Base-by-base conservation (phyloP, 176 grass and related monocot genomes). In the Raddia guianensis region DNA sequence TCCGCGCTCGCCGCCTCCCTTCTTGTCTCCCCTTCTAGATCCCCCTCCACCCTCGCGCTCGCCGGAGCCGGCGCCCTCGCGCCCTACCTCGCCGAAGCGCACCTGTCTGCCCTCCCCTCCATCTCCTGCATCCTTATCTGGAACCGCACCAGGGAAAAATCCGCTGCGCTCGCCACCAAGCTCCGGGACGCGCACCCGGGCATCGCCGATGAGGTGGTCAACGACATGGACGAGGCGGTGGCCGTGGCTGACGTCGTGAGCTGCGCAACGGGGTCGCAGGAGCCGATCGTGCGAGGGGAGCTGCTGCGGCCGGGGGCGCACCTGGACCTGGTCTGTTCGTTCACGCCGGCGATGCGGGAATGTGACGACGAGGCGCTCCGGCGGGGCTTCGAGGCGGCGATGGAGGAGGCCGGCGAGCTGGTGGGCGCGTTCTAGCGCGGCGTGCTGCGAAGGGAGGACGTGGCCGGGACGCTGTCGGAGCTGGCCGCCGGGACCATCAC, bases 381-480 rank as follows among this genome's bases (percentile, higher is more conserved):
- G 19, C 87, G 92, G 9, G 90, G 92, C 84, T 98, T 95, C 63
- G 90, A 98, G 88, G 92, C 83, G 12, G 95, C 92, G 0, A 78
- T 93, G 90, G 88, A 93, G 76, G 95, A 98, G 78, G 88, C 92
- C 11, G 95, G 95, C 43, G 95, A 98, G 62, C 80, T 98, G 62
- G 90, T 95, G 13, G 95, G 88, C 47, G 95, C 90, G 61, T 44
- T 93, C 32, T 74, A 89, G 63, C 83, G 95, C 49, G 88, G 92
- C 21, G 88, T 93, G 59, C 51, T 98, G 44, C 43, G 80, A 77
- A 88, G 70, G 71, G 86, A 64, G 66, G 92, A 91, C 75, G 82
- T 95, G 63, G 86, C 71, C 3, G 92, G 92, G 68, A 93, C 96
- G 37, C 85, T 98, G 63, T 34, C 70, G 34, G 88, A 95, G 54